Base-by-base conservation (phyloP, 768 basidiomycete genomes). In the Mrakia gelida region DNA sequence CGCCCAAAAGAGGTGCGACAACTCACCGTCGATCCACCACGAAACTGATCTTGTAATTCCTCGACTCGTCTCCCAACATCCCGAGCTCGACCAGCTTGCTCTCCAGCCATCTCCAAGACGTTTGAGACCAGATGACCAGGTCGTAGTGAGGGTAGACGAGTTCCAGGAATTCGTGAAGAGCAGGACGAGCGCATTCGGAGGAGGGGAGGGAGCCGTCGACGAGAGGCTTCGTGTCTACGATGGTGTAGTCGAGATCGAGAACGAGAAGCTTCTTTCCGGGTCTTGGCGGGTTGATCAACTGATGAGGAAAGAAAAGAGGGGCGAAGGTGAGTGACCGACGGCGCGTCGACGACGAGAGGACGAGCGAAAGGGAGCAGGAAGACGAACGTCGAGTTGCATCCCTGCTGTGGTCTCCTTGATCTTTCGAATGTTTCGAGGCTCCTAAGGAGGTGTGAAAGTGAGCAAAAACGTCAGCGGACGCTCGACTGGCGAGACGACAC, bases 51-150 rank as follows among this genome's bases (percentile, higher is more conserved):
- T 82, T 61, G 71, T 75, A 81, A 13, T 76, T 87, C 89, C 80
- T 87, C 86, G 72, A 87, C 0, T 89, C 88, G 21, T 79, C 79
- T 16, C 93, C 93, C 26, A 94, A 84, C 90, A 95, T 93, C 26
- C 89, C 92, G 13, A 73, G 30, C 72, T 65, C 59, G 15, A 41
- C 30, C 62, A 75, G 13, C 28, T 75, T 75, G 3, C 32, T 89
- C 85, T 94, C 93, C 26, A 94, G 86, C 93, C 93, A 94, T 71
- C 92, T 87, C 93, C 93, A 94, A 80, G 89, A 90, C 4, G 93
- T 94, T 82, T 93, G 92, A 0, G 90, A 91, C 93, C 94, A 95
- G 80, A 95, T 91, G 81, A 91, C 92, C 79, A 96, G 92, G 81
- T 96, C 93, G 82, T 95, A 96, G 82, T 90, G 86, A 8, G 91